phyloP scores from a whole-genome alignment of 106 monocot species.

The Dioscorea zingiberensis region DNA sequence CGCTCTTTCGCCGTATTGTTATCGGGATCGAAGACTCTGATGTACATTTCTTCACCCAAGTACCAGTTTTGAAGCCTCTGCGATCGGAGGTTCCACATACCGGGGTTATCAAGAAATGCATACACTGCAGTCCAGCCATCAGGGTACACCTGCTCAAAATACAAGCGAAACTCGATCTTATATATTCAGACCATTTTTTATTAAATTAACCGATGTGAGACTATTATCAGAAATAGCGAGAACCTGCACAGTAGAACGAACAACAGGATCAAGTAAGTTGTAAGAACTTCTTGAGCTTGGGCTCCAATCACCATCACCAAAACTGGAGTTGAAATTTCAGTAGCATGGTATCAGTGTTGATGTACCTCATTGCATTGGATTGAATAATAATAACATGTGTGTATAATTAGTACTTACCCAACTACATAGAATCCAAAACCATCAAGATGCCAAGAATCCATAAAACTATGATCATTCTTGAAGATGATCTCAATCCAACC shows the following conservation, averaged over 20 bases:
- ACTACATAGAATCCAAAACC: constrained; percentile 41
- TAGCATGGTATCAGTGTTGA: background rate
- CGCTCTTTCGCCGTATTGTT: constrained; percentile 29
- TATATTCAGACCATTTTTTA: background rate
- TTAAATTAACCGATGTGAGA: background rate
- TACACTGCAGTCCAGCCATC: constrained; percentile 40
- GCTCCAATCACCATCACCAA: constrained; percentile 39
- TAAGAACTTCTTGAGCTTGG: constrained; percentile 22
- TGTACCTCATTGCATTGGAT: too few relatives aligned
- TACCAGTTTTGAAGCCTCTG: constrained; percentile 36
- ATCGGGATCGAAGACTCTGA: constrained; percentile 35
- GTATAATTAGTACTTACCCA: constrained; percentile 25
- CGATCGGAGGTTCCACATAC: constrained; percentile 51
- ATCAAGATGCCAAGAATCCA: constrained; percentile 51
- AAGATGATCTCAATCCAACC: constrained; percentile 38
- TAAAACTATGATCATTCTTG: constrained; percentile 15
- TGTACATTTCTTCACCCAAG: constrained; percentile 36
- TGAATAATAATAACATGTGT: too few relatives aligned
- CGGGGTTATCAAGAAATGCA: constrained; percentile 38
- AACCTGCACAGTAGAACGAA: constrained; percentile 37
- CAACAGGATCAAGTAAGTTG: constrained; percentile 34
- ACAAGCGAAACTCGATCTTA: background rate
- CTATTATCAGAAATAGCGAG: background rate
- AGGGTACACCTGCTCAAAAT: constrained; percentile 30
- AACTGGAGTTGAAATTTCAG: constrained; percentile 7